These are phyloP conservation scores for Hyphopichia buzzinii DNA, from an alignment of 1,139 yeast species.

Conservation along the genomic window DNA sequence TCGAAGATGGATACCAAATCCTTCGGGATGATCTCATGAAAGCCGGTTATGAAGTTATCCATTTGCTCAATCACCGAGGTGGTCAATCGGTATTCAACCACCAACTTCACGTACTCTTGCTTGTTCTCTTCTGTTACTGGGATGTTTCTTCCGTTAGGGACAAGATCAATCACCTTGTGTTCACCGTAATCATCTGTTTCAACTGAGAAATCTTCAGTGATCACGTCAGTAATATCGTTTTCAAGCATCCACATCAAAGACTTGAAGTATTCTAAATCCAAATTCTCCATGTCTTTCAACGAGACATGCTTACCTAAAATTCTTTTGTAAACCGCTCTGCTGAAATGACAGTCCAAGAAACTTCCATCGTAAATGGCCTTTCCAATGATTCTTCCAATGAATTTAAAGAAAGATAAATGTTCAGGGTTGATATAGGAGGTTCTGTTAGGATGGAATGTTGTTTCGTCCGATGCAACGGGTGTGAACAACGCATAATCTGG, in stretches of 20 bases:
- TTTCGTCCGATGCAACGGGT: slow-evolving; percentile 89
- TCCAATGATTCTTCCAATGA: slow-evolving; percentile 91
- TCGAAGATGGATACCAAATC: slow-evolving; percentile 86
- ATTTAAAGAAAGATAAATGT: slow-evolving; percentile 88
- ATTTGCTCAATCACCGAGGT: slow-evolving; percentile 85
- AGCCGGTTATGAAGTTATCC: slow-evolving; percentile 81
- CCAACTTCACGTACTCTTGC: slow-evolving; percentile 79
- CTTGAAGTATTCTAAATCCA: slow-evolving; percentile 90
- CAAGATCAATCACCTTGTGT: slow-evolving; percentile 72
- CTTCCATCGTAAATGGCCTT: slow-evolving; percentile 90
- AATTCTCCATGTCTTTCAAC: slow-evolving; percentile 90
- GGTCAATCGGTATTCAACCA: slow-evolving; percentile 84
- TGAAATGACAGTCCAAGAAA: slow-evolving; percentile 90
- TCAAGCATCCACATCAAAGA: slow-evolving; percentile 95
- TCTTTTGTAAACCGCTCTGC: slow-evolving; percentile 90
- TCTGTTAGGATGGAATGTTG: slow-evolving; percentile 94
- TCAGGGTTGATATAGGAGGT: slow-evolving; percentile 93
- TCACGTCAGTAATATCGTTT: slow-evolving; percentile 92
- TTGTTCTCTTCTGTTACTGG: slow-evolving; percentile 91
- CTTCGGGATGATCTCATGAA: slow-evolving; percentile 89
- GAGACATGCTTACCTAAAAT: slow-evolving; percentile 80
- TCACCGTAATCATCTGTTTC: slow-evolving; percentile 96
- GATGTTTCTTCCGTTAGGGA: slow-evolving; percentile 79
- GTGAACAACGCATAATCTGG: slow-evolving; percentile 93
- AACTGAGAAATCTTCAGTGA: slow-evolving; percentile 93